These are phyloP conservation scores for Umbelopsis ramanniana DNA, from an alignment of 192 early-diverging fungal species.

Conservation along the genomic window DNA sequence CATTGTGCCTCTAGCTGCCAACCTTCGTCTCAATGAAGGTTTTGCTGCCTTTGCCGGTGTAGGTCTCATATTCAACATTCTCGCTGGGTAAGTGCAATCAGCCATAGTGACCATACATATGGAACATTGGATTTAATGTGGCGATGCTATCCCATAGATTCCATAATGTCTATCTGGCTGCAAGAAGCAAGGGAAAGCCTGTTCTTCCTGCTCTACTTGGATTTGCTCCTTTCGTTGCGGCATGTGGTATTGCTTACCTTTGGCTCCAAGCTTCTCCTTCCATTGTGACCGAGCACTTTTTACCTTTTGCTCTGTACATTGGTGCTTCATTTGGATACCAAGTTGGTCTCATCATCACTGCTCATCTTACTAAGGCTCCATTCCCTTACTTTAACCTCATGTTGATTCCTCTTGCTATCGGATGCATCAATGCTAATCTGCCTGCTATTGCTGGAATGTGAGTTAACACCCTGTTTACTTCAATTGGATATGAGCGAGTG, in stretches of 20 bases:
- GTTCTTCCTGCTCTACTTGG: conserved; percentile 61
- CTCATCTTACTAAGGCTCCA: conserved; percentile 81
- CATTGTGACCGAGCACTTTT: conserved; percentile 67
- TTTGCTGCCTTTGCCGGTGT: conserved; percentile 55
- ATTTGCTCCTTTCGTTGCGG: conserved; percentile 65
- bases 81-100: conserved; percentile 52
- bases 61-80: conserved; percentile 57
- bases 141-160: conserved; percentile 50
- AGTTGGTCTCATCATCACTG: conserved; percentile 84
- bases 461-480: conserved; percentile 34
- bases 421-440: conserved; percentile 61
- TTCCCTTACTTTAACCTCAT: conserved; percentile 74
- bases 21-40: conserved; percentile 57
- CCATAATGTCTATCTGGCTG: conserved; percentile 63
- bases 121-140: background rate
- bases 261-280: conserved; percentile 73
- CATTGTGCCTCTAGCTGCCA: conserved; percentile 38
- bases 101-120: too few species aligned
- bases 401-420: conserved; percentile 65
- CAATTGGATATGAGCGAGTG: background rate
- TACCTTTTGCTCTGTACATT: conserved; percentile 69
- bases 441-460: conserved; percentile 48
- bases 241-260: conserved; percentile 54
- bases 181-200: conserved; percentile 58
- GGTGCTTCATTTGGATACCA: conserved; percentile 82